A percentile compares a stretch with the other conserved stretches of the same genome.
Conservation (phyloP, 805 yeast genomes). For the Priceomyces castillae region DNA sequence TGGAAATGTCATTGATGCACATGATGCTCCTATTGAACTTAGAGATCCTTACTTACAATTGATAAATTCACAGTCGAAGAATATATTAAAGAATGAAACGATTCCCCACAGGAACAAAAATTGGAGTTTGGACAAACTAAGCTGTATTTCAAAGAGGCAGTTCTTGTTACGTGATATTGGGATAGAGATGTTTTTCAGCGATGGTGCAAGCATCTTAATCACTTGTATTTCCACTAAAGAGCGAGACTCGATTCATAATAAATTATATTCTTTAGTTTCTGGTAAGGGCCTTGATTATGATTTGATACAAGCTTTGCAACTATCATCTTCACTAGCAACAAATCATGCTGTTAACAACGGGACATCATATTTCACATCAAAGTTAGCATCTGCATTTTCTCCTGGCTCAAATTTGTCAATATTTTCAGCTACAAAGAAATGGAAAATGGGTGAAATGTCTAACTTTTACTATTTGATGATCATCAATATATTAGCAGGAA, state of each 20-base stretch:
- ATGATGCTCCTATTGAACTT: slow-evolving; percentile 58
- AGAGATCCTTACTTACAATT: slow-evolving; percentile 70
- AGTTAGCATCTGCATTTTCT: slow-evolving; percentile 39
- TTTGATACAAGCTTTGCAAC: slow-evolving; percentile 50
- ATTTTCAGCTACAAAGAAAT: slow-evolving; percentile 57
- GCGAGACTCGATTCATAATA: slow-evolving; percentile 56
- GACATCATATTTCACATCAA: slow-evolving; percentile 23
- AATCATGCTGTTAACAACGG: slow-evolving; percentile 42
- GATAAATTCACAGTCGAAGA: slow-evolving; percentile 49
- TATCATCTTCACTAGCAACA: slow-evolving; percentile 42
- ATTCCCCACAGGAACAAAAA: slow-evolving; percentile 46
- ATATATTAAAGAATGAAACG: slow-evolving; percentile 20
- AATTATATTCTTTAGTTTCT: slow-evolving; percentile 48
- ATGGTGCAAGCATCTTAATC: slow-evolving; percentile 68
- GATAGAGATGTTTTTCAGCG: slow-evolving; percentile 68
- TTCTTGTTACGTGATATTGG: slow-evolving; percentile 80
- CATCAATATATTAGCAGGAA: slow-evolving; percentile 79
- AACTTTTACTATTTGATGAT: slow-evolving; percentile 81
- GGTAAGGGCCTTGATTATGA: slow-evolving; percentile 53
- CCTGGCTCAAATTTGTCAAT: slow-evolving; percentile 20
- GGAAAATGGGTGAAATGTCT: slow-evolving; percentile 78
- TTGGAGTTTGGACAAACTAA: slow-evolving; percentile 61
- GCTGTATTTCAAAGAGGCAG: slow-evolving; percentile 68
- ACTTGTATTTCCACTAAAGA: slow-evolving; percentile 54
- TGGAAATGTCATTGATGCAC: slow-evolving; percentile 56